Evolutionary conservation across 495 filamentous ascomycete genomes (phyloP).

Genomic region (Terfezia claveryi): DNA sequence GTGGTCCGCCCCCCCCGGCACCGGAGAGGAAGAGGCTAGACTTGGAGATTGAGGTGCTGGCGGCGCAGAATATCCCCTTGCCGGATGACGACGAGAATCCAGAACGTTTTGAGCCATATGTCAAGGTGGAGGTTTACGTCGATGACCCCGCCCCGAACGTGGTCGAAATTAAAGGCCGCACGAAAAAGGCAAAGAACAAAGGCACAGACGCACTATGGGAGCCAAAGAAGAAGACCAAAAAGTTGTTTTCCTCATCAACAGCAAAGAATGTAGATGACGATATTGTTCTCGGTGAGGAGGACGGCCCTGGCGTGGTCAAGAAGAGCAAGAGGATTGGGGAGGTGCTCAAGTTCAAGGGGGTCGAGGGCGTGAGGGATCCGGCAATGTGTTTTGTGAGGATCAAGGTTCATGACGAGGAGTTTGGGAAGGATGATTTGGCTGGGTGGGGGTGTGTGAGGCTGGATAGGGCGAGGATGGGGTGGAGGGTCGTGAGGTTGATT

Average conservation of each 20-base stretch:
- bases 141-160: conserved; percentile 25
- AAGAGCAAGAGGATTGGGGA: conserved; percentile 22
- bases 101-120: conserved; percentile 47
- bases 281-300: conserved; percentile 15
- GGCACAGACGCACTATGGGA: conserved; percentile 8
- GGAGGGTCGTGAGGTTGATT: conserved; percentile 51
- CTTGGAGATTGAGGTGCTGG: conserved; percentile 32
- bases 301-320: background rate
- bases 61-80: conserved; percentile 34
- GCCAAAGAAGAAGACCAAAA: conserved; percentile 17
- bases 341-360: conserved; percentile 35
- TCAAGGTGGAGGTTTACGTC: conserved; percentile 65
- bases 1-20: conserved; percentile 10
- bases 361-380: conserved; percentile 45
- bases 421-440: conserved; percentile 50
- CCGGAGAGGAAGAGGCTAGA: conserved; percentile 26
- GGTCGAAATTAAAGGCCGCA: conserved; percentile 4
- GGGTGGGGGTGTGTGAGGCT: conserved; percentile 78
- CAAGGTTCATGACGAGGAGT: conserved; percentile 64
- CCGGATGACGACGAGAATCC: conserved; percentile 31
- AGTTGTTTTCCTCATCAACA: conserved; percentile 42
- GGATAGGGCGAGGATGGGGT: conserved; percentile 52
- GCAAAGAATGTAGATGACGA: conserved; percentile 43
- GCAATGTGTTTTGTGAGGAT: conserved; percentile 32
- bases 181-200: background rate